Base-by-base conservation (phyloP, 176 grass and related monocot genomes). In the Lolium rigidum region DNA sequence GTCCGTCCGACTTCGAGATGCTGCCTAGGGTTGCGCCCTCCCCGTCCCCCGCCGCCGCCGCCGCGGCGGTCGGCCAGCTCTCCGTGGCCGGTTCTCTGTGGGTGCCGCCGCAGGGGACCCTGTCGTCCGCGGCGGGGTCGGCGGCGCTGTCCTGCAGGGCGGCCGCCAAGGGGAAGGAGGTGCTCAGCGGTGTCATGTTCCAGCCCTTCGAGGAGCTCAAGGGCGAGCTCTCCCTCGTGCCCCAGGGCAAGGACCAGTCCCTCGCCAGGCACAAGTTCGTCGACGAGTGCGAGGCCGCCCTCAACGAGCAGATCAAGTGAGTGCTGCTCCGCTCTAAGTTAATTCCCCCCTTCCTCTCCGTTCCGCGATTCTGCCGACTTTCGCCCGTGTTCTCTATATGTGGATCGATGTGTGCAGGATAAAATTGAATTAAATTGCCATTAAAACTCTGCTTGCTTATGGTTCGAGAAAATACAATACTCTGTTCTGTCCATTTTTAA, bases 221-320 rank as follows among this genome's bases (percentile, higher is more conserved):
- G 86, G 85, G 79, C 13, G 86, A 90, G 69, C 92, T 92, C 38
- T 51, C 84, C 3, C 92, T 98, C 44, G 93, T 98, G 38, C 91
- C 96, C 10, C 88, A 94, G 88, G 77, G 6, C 18, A 20, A 80
- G 57, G 86, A 83, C 37, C 58, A 70, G 68, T 95, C 93, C 1
- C 86, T 98, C 14, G 96, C 93, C 0, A 83, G 95, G 18, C 92
- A 97, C 18, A 97, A 91, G 86, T 95, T 76, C 74, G 77, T 78
- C 41, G 92, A 92, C 46, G 90, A 94, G 0, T 94, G 92, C 49
- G 91, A 98, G 91, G 93, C 90, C 3, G 93, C 96, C 8, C 81
- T 98, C 82, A 98, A 95, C 83, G 81, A 91, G 72, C 96, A 95
- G 91, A 98, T 98, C 89, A 98, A 95, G 73, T 76, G 73, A 76